Conservation (phyloP, 1,284 basidiomycete species). For the Singerocomus rubriflavus region DNA sequence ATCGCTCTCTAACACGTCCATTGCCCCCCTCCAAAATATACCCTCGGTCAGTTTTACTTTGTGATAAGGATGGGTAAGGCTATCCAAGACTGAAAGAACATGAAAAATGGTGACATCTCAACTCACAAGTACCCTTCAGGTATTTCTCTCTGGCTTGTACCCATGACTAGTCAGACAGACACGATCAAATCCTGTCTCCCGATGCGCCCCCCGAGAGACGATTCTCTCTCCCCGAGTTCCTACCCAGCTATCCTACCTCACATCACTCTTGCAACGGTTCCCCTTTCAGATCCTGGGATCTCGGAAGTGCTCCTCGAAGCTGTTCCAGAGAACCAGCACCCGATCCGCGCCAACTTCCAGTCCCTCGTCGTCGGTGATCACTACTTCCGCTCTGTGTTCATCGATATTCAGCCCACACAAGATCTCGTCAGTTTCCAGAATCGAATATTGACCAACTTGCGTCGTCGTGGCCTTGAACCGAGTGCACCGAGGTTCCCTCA, state of each 20-base stretch:
- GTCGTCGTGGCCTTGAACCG: constrained; percentile 34
- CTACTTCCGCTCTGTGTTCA: constrained; percentile 70
- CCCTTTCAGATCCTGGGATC: constrained; percentile 21
- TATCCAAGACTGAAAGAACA: neutral
- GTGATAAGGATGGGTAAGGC: constrained; percentile 23
- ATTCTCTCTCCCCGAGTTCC: constrained; percentile 29
- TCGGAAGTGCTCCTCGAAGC: constrained; percentile 37
- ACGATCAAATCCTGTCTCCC: constrained; percentile 47
- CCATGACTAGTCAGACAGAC: constrained; percentile 37
- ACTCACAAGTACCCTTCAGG: constrained; percentile 34
- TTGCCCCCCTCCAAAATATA: too few relatives aligned
- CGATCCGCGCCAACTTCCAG: constrained; percentile 41
- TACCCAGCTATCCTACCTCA: constrained; percentile 66
- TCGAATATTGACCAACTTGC: constrained; percentile 42
- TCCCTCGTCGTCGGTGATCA: constrained; percentile 53
- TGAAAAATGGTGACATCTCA: neutral
- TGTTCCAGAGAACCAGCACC: constrained; percentile 36
- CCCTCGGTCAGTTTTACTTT: neutral
- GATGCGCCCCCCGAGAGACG: constrained; percentile 18
- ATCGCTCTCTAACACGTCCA: too few relatives aligned
- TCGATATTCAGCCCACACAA: constrained; percentile 44
- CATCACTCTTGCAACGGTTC: constrained; percentile 61
- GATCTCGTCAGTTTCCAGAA: constrained; percentile 50
- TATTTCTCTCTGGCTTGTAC: constrained; percentile 63
- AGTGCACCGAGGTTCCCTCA: constrained; percentile 60